Evolutionary conservation across 1,284 basidiomycete genomes (phyloP), one percentile per base, ranked within the genome.

Genomic region (Pseudomicrostroma phylloplanum): DNA sequence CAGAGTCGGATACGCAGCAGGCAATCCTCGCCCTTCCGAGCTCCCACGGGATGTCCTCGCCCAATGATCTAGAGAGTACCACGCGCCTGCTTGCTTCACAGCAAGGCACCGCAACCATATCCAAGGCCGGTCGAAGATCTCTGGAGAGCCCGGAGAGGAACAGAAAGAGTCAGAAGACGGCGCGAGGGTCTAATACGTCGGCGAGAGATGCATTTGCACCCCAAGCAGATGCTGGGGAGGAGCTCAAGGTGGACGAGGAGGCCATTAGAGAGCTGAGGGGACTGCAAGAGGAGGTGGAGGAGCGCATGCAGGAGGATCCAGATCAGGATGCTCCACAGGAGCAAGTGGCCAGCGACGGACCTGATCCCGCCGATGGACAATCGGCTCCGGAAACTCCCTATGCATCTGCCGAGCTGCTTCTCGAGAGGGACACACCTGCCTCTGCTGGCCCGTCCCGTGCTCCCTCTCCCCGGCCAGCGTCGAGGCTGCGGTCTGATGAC

Each of bases 271-370:
- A 21, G 51, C 46, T 2, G 15, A 17, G 21, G 43, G 30, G 57
- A 54, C 21, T 48, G n/a, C 60, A 59, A 40, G 54, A 56, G 6
- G 59, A 61, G 26, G 63, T 48, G 9, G 58, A 41, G 12, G 60
- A 48, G 11, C 57, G 36, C 6, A 60, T 49, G 17, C 58, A 58
- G 7, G 53, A 54, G 7, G 65, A 69, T 2, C 70, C 72, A 12
- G 76, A 79, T 2, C 39, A 17, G 25, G 39, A 57, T n/a, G 11
- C 17, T 54, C 59, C 2, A 39, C 53, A 23, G 11, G 15, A 8
- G 59, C 57, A 7, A 6, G 43, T 19, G 62, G 60, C 3, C 12
- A 36, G 3, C 9, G 30, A 36, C 30, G 9, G 9, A 36, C 4
- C 30, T 36, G 30, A 36, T 9, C 9, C 30, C 9, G 9, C 30